These are phyloP conservation scores for Trametes hirsuta DNA, from an alignment of 1,284 basidiomycete genomes.

Conservation along the genomic window DNA sequence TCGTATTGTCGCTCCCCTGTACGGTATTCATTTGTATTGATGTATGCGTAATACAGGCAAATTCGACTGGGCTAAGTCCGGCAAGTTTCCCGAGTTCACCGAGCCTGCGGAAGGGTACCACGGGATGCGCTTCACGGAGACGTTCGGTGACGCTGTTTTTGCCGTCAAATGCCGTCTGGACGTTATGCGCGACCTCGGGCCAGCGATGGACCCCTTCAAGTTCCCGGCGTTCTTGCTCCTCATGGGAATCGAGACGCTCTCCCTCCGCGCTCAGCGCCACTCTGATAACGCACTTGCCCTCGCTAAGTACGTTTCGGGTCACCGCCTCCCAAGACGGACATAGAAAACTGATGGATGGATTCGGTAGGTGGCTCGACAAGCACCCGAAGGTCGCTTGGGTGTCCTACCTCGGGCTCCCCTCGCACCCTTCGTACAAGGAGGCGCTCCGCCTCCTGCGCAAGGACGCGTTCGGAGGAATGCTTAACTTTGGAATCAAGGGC, in stretches of 20 bases:
- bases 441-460: slow-evolving; percentile 64
- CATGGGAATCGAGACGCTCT: slow-evolving; percentile 87
- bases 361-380: slow-evolving; percentile 60
- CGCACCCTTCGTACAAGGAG: slow-evolving; percentile 64
- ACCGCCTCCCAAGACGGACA: neutral
- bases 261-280: slow-evolving; percentile 77
- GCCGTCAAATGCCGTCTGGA: slow-evolving; percentile 76
- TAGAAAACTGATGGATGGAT: neutral
- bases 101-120: slow-evolving; percentile 86
- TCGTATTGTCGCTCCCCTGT: too few species aligned
- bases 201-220: slow-evolving; percentile 81
- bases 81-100: slow-evolving; percentile 83
- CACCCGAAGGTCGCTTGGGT: slow-evolving; percentile 82
- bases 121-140: slow-evolving; percentile 73
- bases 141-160: slow-evolving; percentile 75
- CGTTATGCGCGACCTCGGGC: slow-evolving; percentile 80
- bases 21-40: neutral
- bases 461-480: slow-evolving; percentile 72
- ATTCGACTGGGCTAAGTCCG: slow-evolving; percentile 82
- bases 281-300: slow-evolving; percentile 75
- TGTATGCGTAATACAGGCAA: slow-evolving; percentile 51
- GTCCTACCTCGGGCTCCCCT: slow-evolving; percentile 75
- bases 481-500: slow-evolving; percentile 84
- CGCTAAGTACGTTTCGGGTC: slow-evolving; percentile 50
- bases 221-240: slow-evolving; percentile 81